phyloP scores from a whole-genome alignment of 495 filamentous ascomycete species.

The Aspergillus affinis region DNA sequence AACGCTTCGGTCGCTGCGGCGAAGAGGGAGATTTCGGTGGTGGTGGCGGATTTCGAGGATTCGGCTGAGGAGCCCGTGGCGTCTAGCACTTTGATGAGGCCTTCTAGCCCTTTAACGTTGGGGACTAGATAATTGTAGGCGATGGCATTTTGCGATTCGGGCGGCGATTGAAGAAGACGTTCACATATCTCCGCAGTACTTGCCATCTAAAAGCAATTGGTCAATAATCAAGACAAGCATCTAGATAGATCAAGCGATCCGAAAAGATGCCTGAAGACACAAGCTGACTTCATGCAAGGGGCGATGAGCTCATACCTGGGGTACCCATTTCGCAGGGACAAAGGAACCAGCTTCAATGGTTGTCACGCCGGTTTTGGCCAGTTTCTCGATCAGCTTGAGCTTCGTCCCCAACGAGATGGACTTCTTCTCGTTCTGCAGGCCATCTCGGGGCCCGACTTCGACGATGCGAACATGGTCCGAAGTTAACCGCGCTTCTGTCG shows the following conservation, averaged over 20 bases:
- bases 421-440: constrained; percentile 93
- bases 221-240: not conserved
- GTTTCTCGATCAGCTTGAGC: constrained; percentile 73
- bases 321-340: constrained; percentile 96
- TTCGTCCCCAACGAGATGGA: constrained; percentile 79
- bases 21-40: constrained; percentile 85
- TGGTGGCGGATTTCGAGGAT: constrained; percentile 31
- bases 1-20: constrained; percentile 91
- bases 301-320: constrained; percentile 61
- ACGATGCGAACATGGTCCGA: constrained; percentile 66
- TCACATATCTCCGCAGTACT: constrained; percentile 82
- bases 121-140: constrained; percentile 94
- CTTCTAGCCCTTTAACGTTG: constrained; percentile 77
- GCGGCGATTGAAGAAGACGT: constrained; percentile 62
- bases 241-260: not conserved
- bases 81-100: constrained; percentile 46
- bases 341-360: constrained; percentile 96
- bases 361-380: constrained; percentile 81
- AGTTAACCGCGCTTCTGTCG: constrained; percentile 49
- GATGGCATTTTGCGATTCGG: constrained; percentile 60
- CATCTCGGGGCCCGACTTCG: constrained; percentile 93
- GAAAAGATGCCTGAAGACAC: not conserved
- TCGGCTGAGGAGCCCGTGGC: constrained; percentile 42
- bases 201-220: constrained; percentile 70
- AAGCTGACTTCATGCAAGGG: not conserved